These are phyloP conservation scores for Hysterangium stoloniferum DNA, from an alignment of 768 basidiomycete species.

Conservation along the genomic window DNA sequence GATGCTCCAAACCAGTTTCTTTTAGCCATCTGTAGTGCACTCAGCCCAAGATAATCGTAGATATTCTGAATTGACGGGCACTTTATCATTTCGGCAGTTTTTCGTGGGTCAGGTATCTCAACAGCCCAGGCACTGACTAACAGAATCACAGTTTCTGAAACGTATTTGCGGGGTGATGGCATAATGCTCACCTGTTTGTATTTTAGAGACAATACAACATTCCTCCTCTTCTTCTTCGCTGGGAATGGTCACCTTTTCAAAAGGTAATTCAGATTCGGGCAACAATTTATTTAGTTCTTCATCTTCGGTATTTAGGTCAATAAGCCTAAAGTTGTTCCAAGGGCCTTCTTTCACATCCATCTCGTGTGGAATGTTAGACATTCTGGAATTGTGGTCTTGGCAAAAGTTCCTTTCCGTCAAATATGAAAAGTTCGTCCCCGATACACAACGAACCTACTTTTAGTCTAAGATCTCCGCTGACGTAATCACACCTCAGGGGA, in stretches of 20 bases:
- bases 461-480: too few species aligned
- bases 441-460: too few species aligned
- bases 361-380: not conserved
- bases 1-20: constrained; percentile 48
- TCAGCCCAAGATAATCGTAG: not conserved
- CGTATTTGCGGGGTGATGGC: not conserved
- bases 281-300: constrained; percentile 42
- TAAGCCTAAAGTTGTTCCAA: constrained; percentile 24
- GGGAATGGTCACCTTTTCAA: constrained; percentile 48
- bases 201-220: constrained; percentile 39
- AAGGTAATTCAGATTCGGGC: constrained; percentile 55
- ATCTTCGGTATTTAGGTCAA: constrained; percentile 24
- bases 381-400: constrained; percentile 32
- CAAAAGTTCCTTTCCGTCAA: constrained; percentile 64
- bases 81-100: constrained; percentile 59
- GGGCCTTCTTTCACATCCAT: constrained; percentile 23
- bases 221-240: constrained; percentile 58
- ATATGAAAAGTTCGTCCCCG: constrained; percentile 78
- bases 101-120: constrained; percentile 54
- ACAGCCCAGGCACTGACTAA: constrained; percentile 72
- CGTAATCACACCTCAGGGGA: too few species aligned
- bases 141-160: not conserved
- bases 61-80: not conserved
- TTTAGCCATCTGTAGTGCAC: constrained; percentile 55
- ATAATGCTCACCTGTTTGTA: constrained; percentile 43